These are phyloP conservation scores for Rhodotorula sp. DNA, from an alignment of 1,284 basidiomycete species.

Conservation along the genomic window DNA sequence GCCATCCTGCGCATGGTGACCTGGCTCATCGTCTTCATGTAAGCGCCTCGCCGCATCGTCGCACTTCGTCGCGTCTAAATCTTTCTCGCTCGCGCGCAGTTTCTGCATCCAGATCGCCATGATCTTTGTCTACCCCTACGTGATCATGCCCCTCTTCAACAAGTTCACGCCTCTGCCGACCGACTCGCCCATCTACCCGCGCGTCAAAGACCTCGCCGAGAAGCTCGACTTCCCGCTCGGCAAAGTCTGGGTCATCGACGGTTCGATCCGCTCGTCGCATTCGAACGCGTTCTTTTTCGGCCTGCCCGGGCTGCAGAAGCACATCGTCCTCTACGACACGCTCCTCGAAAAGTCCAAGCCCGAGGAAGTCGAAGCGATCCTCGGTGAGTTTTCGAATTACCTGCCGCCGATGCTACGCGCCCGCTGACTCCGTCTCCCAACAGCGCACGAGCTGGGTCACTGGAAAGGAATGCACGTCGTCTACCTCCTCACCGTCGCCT, in stretches of 20 bases:
- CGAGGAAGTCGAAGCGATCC: constrained; percentile 84
- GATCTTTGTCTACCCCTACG: constrained; percentile 57
- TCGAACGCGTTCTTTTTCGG: constrained; percentile 65
- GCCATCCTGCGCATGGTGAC: constrained; percentile 39
- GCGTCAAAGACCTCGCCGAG: constrained; percentile 67
- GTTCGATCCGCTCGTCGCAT: constrained; percentile 89
- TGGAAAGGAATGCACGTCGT: constrained; percentile 86
- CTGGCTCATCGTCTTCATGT: constrained; percentile 43
- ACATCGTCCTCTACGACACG: constrained; percentile 93
- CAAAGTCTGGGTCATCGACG: constrained; percentile 94
- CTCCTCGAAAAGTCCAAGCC: constrained; percentile 84
- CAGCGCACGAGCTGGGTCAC: constrained; percentile 88
- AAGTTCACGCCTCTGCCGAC: constrained; percentile 75
- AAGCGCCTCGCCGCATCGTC: constrained; percentile 7
- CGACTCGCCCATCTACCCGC: constrained; percentile 58
- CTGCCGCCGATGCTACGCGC: not conserved
- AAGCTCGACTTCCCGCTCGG: constrained; percentile 83
- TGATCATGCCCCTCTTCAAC: constrained; percentile 96
- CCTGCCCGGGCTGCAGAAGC: not conserved
- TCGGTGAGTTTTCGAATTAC: constrained; percentile 40
- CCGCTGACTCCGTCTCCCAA: not conserved
- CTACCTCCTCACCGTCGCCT: constrained; percentile 80
- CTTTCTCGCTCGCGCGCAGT: not conserved
- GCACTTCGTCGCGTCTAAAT: constrained; percentile 44
- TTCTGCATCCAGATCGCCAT: constrained; percentile 9